Evolutionary conservation across 2,329 filamentous ascomycete species (phyloP).

Genomic region (Diaporthe sp.): DNA sequence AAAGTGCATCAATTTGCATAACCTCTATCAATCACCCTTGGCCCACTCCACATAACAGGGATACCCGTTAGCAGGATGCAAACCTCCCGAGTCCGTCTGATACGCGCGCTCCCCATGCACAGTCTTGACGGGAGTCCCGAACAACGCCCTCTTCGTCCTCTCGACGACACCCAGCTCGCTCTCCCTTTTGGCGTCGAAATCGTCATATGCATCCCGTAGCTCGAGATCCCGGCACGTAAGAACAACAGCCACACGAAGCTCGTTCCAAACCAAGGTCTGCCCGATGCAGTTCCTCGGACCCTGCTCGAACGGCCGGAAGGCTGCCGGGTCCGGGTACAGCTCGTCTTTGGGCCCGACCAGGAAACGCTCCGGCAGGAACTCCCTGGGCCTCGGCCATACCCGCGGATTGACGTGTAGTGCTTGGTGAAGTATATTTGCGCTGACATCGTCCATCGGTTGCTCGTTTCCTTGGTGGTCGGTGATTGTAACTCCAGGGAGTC

Average conservation of each 20-base stretch:
- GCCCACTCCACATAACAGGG: conserved; percentile 6
- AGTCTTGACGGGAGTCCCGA: not conserved
- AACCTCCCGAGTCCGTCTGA: conserved; percentile 8
- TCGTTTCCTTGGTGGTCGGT: conserved; percentile 7
- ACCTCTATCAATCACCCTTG: not conserved
- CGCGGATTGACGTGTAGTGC: not conserved
- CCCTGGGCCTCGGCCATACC: conserved; percentile 2
- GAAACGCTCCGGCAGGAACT: not conserved
- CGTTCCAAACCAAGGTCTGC: conserved; percentile 42
- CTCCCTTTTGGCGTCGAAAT: conserved; percentile 3
- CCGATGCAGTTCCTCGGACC: conserved; percentile 65
- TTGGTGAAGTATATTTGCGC: conserved; percentile 17
- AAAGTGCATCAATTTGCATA: too few relatives aligned
- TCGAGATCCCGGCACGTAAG: conserved; percentile 13
- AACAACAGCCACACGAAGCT: conserved; percentile 2
- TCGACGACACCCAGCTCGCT: not conserved
- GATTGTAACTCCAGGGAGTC: not conserved
- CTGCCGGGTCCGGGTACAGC: conserved; percentile 37
- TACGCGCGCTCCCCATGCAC: conserved; percentile 15
- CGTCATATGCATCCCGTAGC: conserved; percentile 14
- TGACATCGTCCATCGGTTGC: conserved; percentile 1
- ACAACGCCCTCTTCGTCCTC: not conserved
- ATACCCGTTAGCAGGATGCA: conserved; percentile 23
- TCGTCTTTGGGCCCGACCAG: not conserved
- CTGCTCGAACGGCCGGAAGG: conserved; percentile 64